Evolutionary conservation across 2,329 filamentous ascomycete species (phyloP), one percentile per base, ranked within the genome.

Genomic region (Beauveria pseudobassiana): DNA sequence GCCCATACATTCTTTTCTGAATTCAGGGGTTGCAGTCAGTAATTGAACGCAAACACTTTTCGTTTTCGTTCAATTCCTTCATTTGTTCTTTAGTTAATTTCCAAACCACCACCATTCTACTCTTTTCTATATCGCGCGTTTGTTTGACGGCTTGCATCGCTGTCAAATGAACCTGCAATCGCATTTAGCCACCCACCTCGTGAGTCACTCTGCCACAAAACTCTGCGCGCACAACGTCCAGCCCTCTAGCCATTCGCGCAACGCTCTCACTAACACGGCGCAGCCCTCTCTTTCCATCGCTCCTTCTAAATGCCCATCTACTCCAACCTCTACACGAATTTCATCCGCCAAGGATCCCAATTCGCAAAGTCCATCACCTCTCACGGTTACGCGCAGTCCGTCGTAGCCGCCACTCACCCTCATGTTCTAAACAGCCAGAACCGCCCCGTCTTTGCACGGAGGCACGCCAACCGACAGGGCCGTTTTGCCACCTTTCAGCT

Each of bases 131-230:
- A 70, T 76, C 76, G 91, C 91, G 91, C 91, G 91, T 87, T 96
- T 91, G 82, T 88, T 96, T 95, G 91, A 82, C 90, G 90, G 87
- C 87, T 78, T 73, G 45, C 65, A 69, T 67, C 75, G 88, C 91
- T 93, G 91, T 96, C 91, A 93, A 91, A 96, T 96, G 93, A 96
- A 95, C 91, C 91, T 97, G 93, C 91, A 93, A 80, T 80, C 78
- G 78, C 62, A 43, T 58, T 26, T 50, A 57, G 48, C 56, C 22
- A 55, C 34, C 51, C 43, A 55, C 55, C 61, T 51, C 34, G 53
- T 57, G 51, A 54, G 45, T 63, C 34, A 61, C 48, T 22, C 40
- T 14, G 3, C 46, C 49, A 43, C n/a, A n/a, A 60, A 8, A 9
- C 20, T 22, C 38, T 38, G 26, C 58, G 49, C 28, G 34, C 38